phyloP scores from a whole-genome alignment of 2,329 filamentous ascomycete species.

The Mariannaea sp. region DNA sequence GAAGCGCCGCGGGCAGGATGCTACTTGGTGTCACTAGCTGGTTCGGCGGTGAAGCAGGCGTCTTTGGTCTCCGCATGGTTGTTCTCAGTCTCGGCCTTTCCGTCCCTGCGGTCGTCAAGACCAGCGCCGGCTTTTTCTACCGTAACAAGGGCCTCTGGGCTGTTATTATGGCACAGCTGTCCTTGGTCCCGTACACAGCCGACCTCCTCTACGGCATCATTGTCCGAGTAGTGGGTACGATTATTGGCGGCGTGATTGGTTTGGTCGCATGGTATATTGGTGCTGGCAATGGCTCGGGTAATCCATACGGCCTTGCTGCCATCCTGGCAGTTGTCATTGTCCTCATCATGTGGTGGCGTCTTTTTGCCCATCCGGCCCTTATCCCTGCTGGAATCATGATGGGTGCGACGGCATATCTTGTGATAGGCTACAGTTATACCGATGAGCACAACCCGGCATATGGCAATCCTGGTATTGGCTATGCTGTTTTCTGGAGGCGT shows the following conservation, averaged over 20 bases:
- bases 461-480: constrained; percentile 20
- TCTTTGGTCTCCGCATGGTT: constrained; percentile 8
- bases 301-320: constrained; percentile 23
- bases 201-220: constrained; percentile 25
- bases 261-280: constrained; percentile 15
- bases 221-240: constrained; percentile 8
- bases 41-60: constrained; percentile 9
- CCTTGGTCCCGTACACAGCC: constrained; percentile 28
- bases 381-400: constrained; percentile 29
- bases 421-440: constrained; percentile 28
- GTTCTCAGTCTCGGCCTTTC: constrained; percentile 9
- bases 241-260: constrained; percentile 11
- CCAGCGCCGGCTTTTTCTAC: constrained; percentile 27
- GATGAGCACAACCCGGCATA: constrained; percentile 27
- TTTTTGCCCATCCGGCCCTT: constrained; percentile 26
- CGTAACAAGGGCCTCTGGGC: constrained; percentile 30
- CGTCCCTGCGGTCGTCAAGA: constrained; percentile 8
- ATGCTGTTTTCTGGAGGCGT: constrained; percentile 17
- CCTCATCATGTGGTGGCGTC: constrained; percentile 29
- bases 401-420: constrained; percentile 28
- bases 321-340: constrained; percentile 26
- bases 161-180: constrained; percentile 30
- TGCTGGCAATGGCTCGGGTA: constrained; percentile 16
- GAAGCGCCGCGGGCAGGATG: constrained; percentile 1
- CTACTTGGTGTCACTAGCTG: constrained; percentile 3